Evolutionary conservation across 495 filamentous ascomycete species (phyloP).

Genomic region (Corynascus novoguineensis): DNA sequence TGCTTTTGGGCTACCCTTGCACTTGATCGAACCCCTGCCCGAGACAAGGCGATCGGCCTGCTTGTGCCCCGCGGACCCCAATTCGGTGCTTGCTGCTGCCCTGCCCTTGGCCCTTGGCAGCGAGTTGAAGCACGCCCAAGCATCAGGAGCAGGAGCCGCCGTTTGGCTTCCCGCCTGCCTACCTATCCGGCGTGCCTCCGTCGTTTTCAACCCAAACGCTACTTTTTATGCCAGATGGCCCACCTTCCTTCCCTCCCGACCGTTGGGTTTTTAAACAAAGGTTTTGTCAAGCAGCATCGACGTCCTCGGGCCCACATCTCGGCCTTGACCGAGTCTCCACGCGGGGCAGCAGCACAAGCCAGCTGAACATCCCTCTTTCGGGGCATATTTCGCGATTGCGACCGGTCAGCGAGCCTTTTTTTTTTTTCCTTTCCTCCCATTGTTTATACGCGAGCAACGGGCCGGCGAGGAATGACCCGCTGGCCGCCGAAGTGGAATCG

Average conservation of each 20-base stretch:
- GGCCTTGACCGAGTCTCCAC: background rate
- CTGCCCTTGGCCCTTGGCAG: background rate
- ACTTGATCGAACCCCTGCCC: background rate
- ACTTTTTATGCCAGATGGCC: slow-evolving; percentile 1
- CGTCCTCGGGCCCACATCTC: slow-evolving; percentile 3
- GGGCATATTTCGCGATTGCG: background rate
- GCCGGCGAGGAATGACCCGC: background rate
- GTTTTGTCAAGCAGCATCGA: background rate
- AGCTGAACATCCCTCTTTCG: slow-evolving; percentile 3
- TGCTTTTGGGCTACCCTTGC: background rate
- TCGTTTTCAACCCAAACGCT: background rate
- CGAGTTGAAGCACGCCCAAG: slow-evolving; percentile 1
- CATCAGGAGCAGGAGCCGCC: background rate
- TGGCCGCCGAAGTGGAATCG: background rate
- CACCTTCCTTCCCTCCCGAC: background rate
- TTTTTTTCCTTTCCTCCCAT: background rate
- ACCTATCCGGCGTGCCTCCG: too few species aligned
- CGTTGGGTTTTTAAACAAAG: too few species aligned
- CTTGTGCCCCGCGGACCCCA: background rate
- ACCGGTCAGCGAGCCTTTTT: background rate
- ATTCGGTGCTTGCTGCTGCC: background rate
- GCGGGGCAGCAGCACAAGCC: slow-evolving; percentile 8
- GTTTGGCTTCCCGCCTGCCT: background rate
- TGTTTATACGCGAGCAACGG: background rate
- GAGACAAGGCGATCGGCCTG: too few species aligned